These are phyloP conservation scores for Solanum hybrid DNA, from an alignment of 305 asterid genomes.

Conservation along the genomic window DNA sequence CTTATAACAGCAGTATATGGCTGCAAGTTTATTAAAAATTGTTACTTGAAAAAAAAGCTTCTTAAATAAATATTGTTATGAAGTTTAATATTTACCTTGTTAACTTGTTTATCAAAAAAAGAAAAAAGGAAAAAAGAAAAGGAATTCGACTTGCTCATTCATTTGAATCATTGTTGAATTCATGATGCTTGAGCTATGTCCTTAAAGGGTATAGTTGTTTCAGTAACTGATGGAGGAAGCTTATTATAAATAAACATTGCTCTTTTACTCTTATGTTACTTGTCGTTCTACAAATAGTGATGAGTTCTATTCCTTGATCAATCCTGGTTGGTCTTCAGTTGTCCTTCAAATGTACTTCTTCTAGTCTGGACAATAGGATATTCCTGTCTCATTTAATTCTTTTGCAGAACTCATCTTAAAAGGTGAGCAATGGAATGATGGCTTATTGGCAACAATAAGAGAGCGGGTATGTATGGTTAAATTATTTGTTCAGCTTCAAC, in stretches of 20 bases:
- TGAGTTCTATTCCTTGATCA: neutral
- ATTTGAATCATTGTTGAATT: neutral
- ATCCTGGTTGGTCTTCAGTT: neutral
- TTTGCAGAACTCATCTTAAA: conserved; percentile 77
- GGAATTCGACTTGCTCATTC: neutral
- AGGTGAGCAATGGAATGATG: conserved; percentile 99
- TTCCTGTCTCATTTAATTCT: neutral
- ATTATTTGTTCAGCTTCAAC: neutral
- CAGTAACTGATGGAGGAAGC: neutral
- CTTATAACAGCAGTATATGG: neutral
- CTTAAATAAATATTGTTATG: neutral
- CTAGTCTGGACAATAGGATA: neutral
- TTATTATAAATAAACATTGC: neutral
- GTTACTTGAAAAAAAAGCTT: neutral
- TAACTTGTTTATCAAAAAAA: neutral
- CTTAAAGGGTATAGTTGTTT: neutral
- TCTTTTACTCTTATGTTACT: neutral
- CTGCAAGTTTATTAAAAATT: neutral
- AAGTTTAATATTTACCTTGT: neutral
- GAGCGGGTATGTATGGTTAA: conserved; percentile 58
- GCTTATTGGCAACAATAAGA: conserved; percentile 84
- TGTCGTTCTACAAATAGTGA: neutral
- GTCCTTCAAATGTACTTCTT: neutral
- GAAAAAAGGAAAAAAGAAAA: neutral
- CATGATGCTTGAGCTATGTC: neutral